Base-by-base conservation (phyloP, 495 filamentous ascomycete genomes). In the Xylaria palmicola region DNA sequence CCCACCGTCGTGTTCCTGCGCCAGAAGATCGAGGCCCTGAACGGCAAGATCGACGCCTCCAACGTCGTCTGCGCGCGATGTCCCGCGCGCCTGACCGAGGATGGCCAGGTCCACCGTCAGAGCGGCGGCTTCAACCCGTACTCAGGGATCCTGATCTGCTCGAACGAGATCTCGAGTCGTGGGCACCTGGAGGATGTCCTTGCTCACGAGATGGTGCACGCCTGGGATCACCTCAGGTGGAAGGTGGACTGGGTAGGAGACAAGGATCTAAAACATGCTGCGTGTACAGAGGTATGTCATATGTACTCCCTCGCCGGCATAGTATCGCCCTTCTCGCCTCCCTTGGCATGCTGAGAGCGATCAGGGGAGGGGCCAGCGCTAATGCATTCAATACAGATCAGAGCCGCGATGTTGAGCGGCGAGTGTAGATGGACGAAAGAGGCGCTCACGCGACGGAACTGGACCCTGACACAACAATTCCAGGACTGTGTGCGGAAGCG, bases 131-230 rank as follows among this genome's bases (percentile, higher is more conserved):
- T 97, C 64, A 85, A 87, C 68, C 85, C 90, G 0, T 79, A 89
- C 30, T 88, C 90, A 65, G 94, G 94, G 4, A 97, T 98, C 50
- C 62, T 92, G 69, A 73, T 98, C 3, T 98, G 95, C 72, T 90
- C 95, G 29, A 98, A 98, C 70, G 84, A 90, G 72, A 79, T 97
- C 72, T 76, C 84, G 47, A 84, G 88, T 67, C 79, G 84, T 47
- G 81, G 85, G 1, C 89, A 95, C 67, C 68, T 95, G 63, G 94
- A 98, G 78, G 94, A 98, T 72, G 96, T 91, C 32, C 79, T 98
- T 69, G 89, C 94, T 41, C 94, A 98, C 76, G 94, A 98, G 78
- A 92, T 98, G 88, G 88, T 98, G 55, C 94, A 98, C 78, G 93
- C 92, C 8, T 98, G 90, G 79, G 94, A 98, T 70, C 90, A 96